Percentiles rank a stretch among this genome's conserved stretches.
phyloP scores from a whole-genome alignment of 495 filamentous ascomycete genomes.

The Chaetomium cochliodes region DNA sequence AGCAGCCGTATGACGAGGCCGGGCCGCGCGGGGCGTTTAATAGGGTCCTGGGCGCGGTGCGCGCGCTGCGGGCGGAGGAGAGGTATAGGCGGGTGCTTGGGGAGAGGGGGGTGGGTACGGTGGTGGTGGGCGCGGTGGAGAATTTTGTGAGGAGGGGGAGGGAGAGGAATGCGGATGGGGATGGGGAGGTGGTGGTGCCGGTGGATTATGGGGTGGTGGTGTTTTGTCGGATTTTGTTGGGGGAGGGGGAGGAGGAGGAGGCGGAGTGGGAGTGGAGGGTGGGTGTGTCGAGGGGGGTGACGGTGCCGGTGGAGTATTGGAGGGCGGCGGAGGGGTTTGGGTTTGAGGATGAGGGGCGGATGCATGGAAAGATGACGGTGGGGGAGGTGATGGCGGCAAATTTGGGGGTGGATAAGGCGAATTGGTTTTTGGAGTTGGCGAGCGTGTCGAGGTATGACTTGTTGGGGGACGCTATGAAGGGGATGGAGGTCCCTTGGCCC shows the following conservation, averaged over 20 bases:
- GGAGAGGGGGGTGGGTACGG: neutral
- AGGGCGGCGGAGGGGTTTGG: constrained; percentile 18
- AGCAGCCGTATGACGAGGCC: constrained; percentile 28
- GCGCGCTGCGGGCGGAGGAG: neutral
- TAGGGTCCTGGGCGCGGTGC: constrained; percentile 20
- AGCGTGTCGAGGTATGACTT: constrained; percentile 27
- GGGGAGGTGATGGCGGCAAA: constrained; percentile 18
- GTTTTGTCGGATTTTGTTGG: constrained; percentile 15
- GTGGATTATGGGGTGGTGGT: constrained; percentile 27
- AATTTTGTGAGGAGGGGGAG: constrained; percentile 21
- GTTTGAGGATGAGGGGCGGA: constrained; percentile 18
- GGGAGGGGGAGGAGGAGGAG: neutral
- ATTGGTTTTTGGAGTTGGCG: constrained; percentile 27
- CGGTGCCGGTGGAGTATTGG: constrained; percentile 21
- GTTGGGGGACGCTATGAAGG: constrained; percentile 22
- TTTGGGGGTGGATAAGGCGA: constrained; percentile 19
- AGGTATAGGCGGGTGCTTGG: neutral
- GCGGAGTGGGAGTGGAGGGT: neutral
- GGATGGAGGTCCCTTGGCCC: constrained; percentile 24
- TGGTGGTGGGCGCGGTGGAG: constrained; percentile 25
- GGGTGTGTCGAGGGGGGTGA: constrained; percentile 20
- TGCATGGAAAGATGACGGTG: constrained; percentile 23
- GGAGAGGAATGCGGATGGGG: neutral
- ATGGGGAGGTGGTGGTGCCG: neutral
- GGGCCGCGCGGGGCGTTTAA: constrained; percentile 22